Conservation (phyloP, 805 yeast genomes). For the Metschnikowia borealis region DNA sequence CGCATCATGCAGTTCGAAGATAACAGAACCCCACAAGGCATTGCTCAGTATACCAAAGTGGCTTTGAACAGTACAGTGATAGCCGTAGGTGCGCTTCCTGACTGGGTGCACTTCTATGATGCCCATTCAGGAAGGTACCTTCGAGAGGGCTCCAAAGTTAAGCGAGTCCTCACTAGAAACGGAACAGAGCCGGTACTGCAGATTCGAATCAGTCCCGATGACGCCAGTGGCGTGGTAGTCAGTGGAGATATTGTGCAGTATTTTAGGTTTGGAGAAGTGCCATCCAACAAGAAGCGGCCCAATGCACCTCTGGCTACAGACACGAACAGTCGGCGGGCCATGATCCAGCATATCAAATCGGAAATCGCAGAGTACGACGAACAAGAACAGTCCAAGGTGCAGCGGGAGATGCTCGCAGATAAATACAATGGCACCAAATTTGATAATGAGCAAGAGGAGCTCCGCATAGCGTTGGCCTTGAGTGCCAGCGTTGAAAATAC, state of each 20-base stretch:
- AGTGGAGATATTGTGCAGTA: slow-evolving; percentile 17
- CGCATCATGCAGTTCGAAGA: slow-evolving; percentile 16
- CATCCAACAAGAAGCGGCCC: slow-evolving; percentile 11
- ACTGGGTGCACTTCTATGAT: slow-evolving; percentile 19
- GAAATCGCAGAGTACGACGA: slow-evolving; percentile 36
- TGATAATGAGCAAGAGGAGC: slow-evolving; percentile 25
- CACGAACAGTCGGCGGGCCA: slow-evolving; percentile 9
- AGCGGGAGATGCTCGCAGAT: slow-evolving; percentile 28
- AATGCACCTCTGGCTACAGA: slow-evolving; percentile 17
- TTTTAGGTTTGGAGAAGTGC: slow-evolving; percentile 15
- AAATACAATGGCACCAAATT: slow-evolving; percentile 45
- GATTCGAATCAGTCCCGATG: slow-evolving; percentile 13
- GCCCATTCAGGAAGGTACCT: slow-evolving; percentile 19
- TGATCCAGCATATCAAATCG: slow-evolving; percentile 24
- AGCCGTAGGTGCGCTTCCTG: slow-evolving; percentile 19
- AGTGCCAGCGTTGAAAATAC: slow-evolving; percentile 14
- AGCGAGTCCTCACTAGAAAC: slow-evolving; percentile 13
- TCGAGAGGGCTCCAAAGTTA: slow-evolving; percentile 15
- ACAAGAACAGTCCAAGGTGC: slow-evolving; percentile 21
- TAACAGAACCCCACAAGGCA: slow-evolving; percentile 18
- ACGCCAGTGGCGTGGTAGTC: slow-evolving; percentile 16
- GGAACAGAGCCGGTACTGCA: slow-evolving; percentile 16
- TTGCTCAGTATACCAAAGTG: slow-evolving; percentile 25
- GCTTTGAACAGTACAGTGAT: slow-evolving; percentile 34
- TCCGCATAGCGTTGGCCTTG: slow-evolving; percentile 25